A percentile compares a stretch with the other conserved stretches of the same genome.
These are phyloP conservation scores for Aphanomyces cochlioides DNA, from an alignment of 352 stramenopile species.

Conservation along the genomic window DNA sequence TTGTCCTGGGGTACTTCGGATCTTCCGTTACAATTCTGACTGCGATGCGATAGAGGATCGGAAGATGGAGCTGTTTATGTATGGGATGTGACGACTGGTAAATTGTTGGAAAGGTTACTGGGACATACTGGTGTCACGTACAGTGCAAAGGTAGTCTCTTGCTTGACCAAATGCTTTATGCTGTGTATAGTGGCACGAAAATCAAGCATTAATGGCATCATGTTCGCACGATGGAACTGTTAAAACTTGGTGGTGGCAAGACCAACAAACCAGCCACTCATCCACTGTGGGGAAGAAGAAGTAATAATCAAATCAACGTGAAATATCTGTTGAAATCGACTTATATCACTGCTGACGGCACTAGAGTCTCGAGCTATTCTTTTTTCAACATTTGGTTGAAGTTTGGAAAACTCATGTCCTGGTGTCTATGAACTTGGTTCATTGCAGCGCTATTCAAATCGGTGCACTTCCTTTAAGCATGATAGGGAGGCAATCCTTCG, in stretches of 20 bases:
- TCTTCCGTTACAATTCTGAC: not conserved
- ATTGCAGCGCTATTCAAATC: no score
- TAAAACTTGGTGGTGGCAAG: slow-evolving; percentile 87
- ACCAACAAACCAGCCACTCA: slow-evolving; percentile 37
- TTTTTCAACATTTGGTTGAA: no score
- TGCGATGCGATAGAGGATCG: slow-evolving; percentile 42
- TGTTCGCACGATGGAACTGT: slow-evolving; percentile 86
- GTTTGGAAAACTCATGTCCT: no score
- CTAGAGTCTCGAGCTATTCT: no score
- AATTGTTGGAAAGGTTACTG: slow-evolving; percentile 73
- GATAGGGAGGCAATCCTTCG: no score
- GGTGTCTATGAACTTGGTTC: no score
- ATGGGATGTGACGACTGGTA: slow-evolving; percentile 84
- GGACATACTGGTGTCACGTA: slow-evolving; percentile 79
- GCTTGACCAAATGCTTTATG: no score
- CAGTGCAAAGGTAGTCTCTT: slow-evolving; percentile 43
- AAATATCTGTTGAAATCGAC: no score
- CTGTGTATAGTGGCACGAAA: slow-evolving; percentile 63
- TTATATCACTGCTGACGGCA: no score
- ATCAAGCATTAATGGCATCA: slow-evolving; percentile 75
- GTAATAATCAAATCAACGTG: not conserved
- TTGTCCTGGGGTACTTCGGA: slow-evolving; percentile 52
- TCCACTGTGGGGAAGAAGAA: slow-evolving; percentile 10
- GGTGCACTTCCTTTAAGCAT: no score
- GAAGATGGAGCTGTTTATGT: slow-evolving; percentile 83